Conservation (phyloP, 2,329 filamentous ascomycete species). For the Didymella lethalis region DNA sequence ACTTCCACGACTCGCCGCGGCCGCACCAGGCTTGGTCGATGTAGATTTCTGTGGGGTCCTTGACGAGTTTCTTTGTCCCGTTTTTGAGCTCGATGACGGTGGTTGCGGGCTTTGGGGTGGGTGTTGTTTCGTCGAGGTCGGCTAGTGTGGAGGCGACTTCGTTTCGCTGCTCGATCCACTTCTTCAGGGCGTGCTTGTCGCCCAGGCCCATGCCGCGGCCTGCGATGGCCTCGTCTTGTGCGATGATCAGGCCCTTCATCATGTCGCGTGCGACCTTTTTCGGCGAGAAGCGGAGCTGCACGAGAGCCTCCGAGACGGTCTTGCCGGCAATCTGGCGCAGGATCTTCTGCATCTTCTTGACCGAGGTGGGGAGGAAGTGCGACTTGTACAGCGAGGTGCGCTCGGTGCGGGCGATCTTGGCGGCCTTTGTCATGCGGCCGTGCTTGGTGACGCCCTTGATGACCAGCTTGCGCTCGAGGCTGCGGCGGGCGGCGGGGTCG, state of each 20-base stretch:
- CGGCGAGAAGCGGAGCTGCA: conserved; percentile 94
- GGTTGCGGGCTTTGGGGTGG: conserved; percentile 55
- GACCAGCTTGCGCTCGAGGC: conserved; percentile 86
- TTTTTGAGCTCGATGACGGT: conserved; percentile 72
- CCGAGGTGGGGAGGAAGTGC: conserved; percentile 78
- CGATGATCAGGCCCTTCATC: conserved; percentile 78
- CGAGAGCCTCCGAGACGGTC: conserved; percentile 89
- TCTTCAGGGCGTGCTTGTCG: conserved; percentile 30
- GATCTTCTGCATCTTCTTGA: conserved; percentile 90
- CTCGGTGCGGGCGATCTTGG: conserved; percentile 73
- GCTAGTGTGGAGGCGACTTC: conserved; percentile 20
- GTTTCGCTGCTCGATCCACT: conserved; percentile 31
- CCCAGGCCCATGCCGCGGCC: conserved; percentile 83
- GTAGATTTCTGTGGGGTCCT: conserved; percentile 83
- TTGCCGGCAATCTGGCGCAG: conserved; percentile 91
- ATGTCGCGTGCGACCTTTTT: conserved; percentile 91
- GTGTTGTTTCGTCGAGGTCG: conserved; percentile 21
- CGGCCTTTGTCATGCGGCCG: conserved; percentile 70
- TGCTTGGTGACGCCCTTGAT: conserved; percentile 75
- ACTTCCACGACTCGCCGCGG: conserved; percentile 62
- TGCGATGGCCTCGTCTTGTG: conserved; percentile 81
- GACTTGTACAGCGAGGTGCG: conserved; percentile 68
- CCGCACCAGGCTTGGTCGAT: conserved; percentile 94
- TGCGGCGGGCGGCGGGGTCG: conserved; percentile 71
- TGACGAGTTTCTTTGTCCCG: conserved; percentile 74